These are phyloP conservation scores for Brassica carinata DNA, from an alignment of 345 rosid species.

Conservation along the genomic window DNA sequence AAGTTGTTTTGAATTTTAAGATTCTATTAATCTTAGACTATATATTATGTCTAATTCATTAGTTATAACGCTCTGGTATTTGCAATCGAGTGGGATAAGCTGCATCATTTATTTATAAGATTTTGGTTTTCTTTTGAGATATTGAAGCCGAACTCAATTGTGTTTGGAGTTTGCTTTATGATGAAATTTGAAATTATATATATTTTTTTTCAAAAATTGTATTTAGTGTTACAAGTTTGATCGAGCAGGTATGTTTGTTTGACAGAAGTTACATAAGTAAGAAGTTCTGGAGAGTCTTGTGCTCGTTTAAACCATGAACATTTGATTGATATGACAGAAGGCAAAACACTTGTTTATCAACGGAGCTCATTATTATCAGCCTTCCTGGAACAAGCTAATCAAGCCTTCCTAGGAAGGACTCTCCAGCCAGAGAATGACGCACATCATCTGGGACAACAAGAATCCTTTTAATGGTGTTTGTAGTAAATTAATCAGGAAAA, in stretches of 20 bases:
- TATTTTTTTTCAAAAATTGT: background rate
- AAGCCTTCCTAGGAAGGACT: constrained; percentile 13
- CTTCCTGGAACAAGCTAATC: constrained; percentile 20
- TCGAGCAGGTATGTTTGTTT: background rate
- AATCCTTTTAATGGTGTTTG: background rate
- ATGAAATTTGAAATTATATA: background rate
- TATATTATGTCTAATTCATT: background rate
- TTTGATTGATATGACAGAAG: background rate
- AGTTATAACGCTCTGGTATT: background rate
- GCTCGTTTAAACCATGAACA: constrained; percentile 4
- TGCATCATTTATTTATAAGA: background rate
- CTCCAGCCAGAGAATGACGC: background rate
- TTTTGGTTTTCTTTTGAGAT: background rate
- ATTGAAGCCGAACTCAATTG: background rate
- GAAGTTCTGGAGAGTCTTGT: background rate
- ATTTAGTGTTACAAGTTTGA: background rate
- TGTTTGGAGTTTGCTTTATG: background rate
- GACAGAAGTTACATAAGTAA: background rate
- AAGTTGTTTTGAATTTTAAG: constrained; percentile 27
- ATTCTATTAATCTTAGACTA: background rate
- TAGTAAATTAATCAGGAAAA: background rate
- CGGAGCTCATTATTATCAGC: constrained; percentile 14
- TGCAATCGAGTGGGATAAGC: background rate
- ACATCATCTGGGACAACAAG: constrained; percentile 32
- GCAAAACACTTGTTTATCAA: constrained; percentile 7